Evolutionary conservation across 495 filamentous ascomycete species (phyloP).

Genomic region (Talaromyces borbonicus): DNA sequence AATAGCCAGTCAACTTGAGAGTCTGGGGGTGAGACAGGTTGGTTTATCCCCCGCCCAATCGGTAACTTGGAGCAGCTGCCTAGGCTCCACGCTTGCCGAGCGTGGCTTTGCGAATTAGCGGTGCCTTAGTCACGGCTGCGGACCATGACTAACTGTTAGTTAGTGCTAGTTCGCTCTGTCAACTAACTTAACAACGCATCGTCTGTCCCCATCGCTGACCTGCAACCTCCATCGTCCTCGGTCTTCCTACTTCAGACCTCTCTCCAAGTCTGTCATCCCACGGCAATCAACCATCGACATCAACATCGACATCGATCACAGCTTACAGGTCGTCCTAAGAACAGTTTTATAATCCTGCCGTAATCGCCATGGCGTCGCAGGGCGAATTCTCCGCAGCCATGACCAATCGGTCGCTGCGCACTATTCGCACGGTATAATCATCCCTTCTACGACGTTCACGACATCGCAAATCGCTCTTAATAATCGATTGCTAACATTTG

Average conservation of each 20-base stretch:
- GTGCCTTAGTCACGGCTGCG: no score
- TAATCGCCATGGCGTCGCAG: conserved; percentile 25
- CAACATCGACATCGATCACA: background rate
- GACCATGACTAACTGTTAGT: no score
- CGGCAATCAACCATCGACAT: background rate
- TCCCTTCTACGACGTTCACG: background rate
- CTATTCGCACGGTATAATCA: conserved; percentile 67
- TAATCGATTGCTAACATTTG: background rate
- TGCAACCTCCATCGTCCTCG: background rate
- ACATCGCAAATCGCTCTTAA: background rate
- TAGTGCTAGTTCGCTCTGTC: background rate
- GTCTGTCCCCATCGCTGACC: no score
- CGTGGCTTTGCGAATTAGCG: conserved; percentile 7
- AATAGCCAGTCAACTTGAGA: no score
- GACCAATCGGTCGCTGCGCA: conserved; percentile 76
- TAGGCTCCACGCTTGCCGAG: conserved; percentile 3
- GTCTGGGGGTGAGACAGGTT: no score
- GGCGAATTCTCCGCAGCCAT: conserved; percentile 34
- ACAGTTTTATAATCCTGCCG: background rate
- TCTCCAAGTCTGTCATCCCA: background rate
- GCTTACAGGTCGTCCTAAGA: background rate
- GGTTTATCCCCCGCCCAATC: no score
- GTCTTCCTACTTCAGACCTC: background rate
- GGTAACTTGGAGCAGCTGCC: no score
- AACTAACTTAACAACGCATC: background rate